Conservation (phyloP, 805 yeast species). For the Metahyphopichia silvanorum region DNA sequence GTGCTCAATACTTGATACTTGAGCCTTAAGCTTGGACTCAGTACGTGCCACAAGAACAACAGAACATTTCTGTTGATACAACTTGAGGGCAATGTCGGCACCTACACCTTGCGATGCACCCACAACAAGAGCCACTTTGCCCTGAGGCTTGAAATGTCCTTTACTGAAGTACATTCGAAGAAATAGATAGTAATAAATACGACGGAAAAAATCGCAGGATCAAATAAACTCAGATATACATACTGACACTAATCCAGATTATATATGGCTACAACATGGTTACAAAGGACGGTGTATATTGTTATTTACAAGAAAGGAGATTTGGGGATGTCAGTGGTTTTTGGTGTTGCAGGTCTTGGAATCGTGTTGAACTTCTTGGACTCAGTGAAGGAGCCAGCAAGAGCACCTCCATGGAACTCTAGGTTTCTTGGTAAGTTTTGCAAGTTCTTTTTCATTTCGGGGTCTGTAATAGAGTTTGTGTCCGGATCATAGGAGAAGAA, state of each 20-base stretch:
- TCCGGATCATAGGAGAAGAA: slow-evolving; percentile 35
- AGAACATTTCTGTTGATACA: slow-evolving; percentile 53
- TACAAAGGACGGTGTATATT: too few species aligned
- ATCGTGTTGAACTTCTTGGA: slow-evolving; percentile 34
- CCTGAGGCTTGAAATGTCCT: slow-evolving; percentile 32
- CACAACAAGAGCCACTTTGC: slow-evolving; percentile 66
- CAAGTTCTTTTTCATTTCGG: slow-evolving; percentile 23
- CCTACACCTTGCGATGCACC: slow-evolving; percentile 98
- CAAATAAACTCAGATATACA: not conserved
- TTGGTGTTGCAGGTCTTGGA: slow-evolving; percentile 20
- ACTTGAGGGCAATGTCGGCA: slow-evolving; percentile 62
- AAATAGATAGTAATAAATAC: slow-evolving; percentile 4
- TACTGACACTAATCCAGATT: not conserved
- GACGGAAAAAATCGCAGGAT: not conserved
- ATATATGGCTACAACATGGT: slow-evolving; percentile 3
- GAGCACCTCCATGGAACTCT: slow-evolving; percentile 23
- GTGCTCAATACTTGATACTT: slow-evolving; percentile 42
- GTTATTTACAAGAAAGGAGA: slow-evolving; percentile 29
- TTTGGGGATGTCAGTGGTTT: slow-evolving; percentile 29
- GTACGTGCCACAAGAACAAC: slow-evolving; percentile 80
- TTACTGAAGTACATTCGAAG: slow-evolving; percentile 19
- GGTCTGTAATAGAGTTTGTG: slow-evolving; percentile 20
- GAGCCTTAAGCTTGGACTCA: slow-evolving; percentile 49
- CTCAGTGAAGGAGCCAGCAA: slow-evolving; percentile 17
- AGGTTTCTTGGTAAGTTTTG: slow-evolving; percentile 28